These are phyloP conservation scores for Flaveria ramosissima DNA, from an alignment of 129 eudicot species.

Conservation along the genomic window DNA sequence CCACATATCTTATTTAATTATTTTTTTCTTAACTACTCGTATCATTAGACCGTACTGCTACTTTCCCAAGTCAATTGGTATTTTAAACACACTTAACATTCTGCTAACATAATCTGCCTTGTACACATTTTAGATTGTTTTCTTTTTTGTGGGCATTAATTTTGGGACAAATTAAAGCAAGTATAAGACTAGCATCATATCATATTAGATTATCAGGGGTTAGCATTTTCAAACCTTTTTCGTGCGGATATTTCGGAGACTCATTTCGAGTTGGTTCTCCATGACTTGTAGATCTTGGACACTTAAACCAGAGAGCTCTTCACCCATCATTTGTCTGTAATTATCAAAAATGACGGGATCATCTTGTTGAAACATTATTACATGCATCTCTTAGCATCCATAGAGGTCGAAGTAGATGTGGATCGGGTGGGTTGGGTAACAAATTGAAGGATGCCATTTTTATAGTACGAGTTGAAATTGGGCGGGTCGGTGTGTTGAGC, in stretches of 20 bases:
- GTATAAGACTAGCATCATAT: neutral
- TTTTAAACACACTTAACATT: neutral
- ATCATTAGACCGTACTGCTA: neutral
- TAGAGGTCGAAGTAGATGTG: neutral
- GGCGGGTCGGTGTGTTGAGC: neutral
- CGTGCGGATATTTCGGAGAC: constrained; percentile 64
- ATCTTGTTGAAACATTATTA: constrained; percentile 5
- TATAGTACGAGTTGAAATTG: neutral
- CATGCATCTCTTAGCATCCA: neutral
- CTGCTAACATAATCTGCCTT: neutral
- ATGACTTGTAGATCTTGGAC: constrained; percentile 73
- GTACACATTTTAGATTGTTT: neutral
- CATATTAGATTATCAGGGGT: no score
- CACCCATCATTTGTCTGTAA: constrained; percentile 77
- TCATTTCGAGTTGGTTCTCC: constrained; percentile 77
- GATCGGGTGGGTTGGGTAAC: constrained; percentile 3
- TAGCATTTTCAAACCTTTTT: constrained; percentile 54
- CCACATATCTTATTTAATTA: neutral
- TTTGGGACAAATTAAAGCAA: neutral
- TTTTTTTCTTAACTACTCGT: neutral
- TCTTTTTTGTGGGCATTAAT: neutral
- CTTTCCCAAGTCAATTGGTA: neutral
- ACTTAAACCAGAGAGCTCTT: constrained; percentile 73
- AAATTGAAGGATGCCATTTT: neutral
- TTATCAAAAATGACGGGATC: constrained; percentile 14